phyloP scores from a whole-genome alignment of 2,329 filamentous ascomycete genomes.

The Zymoseptoria ardabiliae region DNA sequence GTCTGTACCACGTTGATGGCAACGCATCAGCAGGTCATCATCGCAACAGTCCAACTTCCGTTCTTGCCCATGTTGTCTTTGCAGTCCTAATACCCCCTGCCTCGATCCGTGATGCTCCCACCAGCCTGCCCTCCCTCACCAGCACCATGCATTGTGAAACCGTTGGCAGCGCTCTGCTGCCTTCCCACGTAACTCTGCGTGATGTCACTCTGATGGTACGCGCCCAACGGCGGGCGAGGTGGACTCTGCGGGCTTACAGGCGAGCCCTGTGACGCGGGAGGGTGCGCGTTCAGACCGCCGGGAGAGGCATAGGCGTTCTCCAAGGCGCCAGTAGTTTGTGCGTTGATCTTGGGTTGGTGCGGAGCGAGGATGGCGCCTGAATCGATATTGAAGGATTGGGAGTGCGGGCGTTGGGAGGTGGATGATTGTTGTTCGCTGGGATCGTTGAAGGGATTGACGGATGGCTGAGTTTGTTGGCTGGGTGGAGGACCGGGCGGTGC shows the following conservation, averaged over 20 bases:
- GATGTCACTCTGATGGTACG: conserved; percentile 26
- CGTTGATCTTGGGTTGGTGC: conserved; percentile 11
- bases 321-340: conserved; percentile 13
- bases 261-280: conserved; percentile 5
- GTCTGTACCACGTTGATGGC: neutral
- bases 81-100: neutral
- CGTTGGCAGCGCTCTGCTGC: conserved; percentile 37
- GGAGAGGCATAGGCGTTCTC: conserved; percentile 20
- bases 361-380: conserved; percentile 12
- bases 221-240: conserved; percentile 17
- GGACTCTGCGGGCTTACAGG: conserved; percentile 11
- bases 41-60: no score
- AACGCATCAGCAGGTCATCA: no score
- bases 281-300: neutral
- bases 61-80: no score
- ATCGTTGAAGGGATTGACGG: conserved; percentile 37
- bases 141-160: conserved; percentile 41
- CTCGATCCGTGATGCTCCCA: conserved; percentile 12
- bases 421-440: conserved; percentile 28
- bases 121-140: conserved; percentile 10
- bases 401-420: conserved; percentile 12
- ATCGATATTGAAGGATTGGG: conserved; percentile 19
- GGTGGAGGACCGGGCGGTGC: conserved; percentile 21
- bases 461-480: conserved; percentile 4
- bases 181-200: conserved; percentile 39